Conservation (phyloP, 2,329 filamentous ascomycete species). For the Ophiostoma angusticollis region DNA sequence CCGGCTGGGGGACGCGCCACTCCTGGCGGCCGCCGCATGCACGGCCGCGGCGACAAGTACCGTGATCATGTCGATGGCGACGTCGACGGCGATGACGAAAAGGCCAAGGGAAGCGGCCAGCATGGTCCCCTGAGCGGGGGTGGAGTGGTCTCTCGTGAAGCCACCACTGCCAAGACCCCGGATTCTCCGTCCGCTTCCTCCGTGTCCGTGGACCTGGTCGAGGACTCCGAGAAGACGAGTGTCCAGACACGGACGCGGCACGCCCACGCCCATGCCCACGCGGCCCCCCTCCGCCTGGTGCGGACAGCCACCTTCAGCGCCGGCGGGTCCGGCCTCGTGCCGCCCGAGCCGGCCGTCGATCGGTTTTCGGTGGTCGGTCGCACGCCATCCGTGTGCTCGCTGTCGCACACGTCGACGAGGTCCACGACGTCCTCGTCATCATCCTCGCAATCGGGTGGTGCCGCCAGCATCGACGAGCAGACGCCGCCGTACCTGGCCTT, state of each 20-base stretch:
- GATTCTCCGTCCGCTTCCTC: slow-evolving; percentile 7
- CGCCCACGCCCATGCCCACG: background rate
- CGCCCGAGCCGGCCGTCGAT: background rate
- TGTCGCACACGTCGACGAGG: background rate
- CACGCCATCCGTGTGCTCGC: background rate
- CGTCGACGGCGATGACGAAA: background rate
- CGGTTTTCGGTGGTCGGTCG: background rate
- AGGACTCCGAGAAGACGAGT: background rate
- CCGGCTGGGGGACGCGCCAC: background rate
- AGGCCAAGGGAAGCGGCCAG: background rate
- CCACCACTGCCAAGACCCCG: background rate
- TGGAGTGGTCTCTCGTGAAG: too few relatives aligned
- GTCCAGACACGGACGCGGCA: background rate
- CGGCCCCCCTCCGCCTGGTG: slow-evolving; percentile 6
- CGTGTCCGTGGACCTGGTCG: slow-evolving; percentile 4
- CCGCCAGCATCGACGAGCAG: background rate
- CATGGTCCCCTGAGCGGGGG: too few relatives aligned
- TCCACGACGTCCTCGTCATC: background rate
- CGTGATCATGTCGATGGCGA: background rate
- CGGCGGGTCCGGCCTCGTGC: background rate
- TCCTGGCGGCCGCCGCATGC: background rate
- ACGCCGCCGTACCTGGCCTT: slow-evolving; percentile 30
- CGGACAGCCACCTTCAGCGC: slow-evolving; percentile 6
- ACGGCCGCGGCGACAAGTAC: background rate
- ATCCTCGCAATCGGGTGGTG: too few relatives aligned